Evolutionary conservation across 805 yeast genomes (phyloP).

Genomic region (Myxozyma melibiosi): DNA sequence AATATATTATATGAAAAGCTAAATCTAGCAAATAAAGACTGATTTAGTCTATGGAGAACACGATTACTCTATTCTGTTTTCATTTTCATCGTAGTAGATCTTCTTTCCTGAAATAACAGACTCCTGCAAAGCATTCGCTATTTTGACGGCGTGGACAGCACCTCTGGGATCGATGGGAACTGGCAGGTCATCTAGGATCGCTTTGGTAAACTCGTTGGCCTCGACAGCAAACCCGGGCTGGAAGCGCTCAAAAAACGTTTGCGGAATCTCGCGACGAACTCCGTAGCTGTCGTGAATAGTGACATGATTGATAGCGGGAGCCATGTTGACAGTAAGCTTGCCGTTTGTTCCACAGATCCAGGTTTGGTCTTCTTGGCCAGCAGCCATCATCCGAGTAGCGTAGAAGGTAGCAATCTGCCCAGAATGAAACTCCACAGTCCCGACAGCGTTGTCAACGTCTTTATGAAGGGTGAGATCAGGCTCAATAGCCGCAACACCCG

Average conservation of each 20-base stretch:
- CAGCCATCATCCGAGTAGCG: slow-evolving; percentile 32
- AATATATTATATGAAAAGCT: too few species aligned
- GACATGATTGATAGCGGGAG: slow-evolving; percentile 28
- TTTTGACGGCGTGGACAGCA: slow-evolving; percentile 23
- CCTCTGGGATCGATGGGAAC: slow-evolving; percentile 24
- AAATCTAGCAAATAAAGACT: not conserved
- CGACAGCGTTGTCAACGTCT: slow-evolving; percentile 35
- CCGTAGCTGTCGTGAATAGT: slow-evolving; percentile 31
- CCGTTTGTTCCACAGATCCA: slow-evolving; percentile 36
- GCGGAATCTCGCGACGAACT: slow-evolving; percentile 30
- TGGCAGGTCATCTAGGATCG: slow-evolving; percentile 26
- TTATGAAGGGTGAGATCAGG: slow-evolving; percentile 32
- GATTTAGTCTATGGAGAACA: too few species aligned
- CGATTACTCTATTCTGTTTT: not conserved
- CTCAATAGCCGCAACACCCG: slow-evolving; percentile 31
- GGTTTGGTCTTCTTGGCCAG: slow-evolving; percentile 34
- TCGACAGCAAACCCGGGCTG: slow-evolving; percentile 30
- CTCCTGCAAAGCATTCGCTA: slow-evolving; percentile 23
- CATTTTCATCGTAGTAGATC: slow-evolving; percentile 15
- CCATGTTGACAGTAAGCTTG: slow-evolving; percentile 31
- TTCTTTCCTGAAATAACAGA: slow-evolving; percentile 12
- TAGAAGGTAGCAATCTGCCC: slow-evolving; percentile 33
- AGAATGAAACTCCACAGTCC: slow-evolving; percentile 33
- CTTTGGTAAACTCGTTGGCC: slow-evolving; percentile 24
- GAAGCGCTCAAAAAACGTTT: slow-evolving; percentile 33